A percentile compares a stretch with the other conserved stretches of the same genome.
phyloP scores from a whole-genome alignment of 208 protist species.

The Crithidia fasciculata region DNA sequence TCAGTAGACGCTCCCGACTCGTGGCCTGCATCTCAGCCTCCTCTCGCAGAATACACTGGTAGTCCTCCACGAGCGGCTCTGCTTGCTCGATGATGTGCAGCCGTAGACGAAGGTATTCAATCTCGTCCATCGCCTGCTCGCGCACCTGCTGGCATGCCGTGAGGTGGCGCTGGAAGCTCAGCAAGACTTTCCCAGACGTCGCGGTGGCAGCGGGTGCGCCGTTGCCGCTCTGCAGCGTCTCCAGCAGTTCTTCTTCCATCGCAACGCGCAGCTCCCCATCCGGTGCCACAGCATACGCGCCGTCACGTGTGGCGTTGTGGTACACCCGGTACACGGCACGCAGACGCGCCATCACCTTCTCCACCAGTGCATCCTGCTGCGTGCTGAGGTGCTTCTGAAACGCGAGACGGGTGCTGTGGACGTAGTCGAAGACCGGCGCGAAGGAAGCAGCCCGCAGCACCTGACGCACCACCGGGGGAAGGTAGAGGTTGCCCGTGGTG shows the following conservation, averaged over 20 bases:
- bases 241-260: slow-evolving; percentile 37
- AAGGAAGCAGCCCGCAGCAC: slow-evolving; percentile 56
- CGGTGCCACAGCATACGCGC: slow-evolving; percentile 26
- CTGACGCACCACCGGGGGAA: slow-evolving; percentile 50
- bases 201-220: neutral
- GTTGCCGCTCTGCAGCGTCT: slow-evolving; percentile 18
- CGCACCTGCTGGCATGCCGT: slow-evolving; percentile 36
- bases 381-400: slow-evolving; percentile 48
- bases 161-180: slow-evolving; percentile 39
- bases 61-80: slow-evolving; percentile 44
- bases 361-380: slow-evolving; percentile 33
- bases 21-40: slow-evolving; percentile 52
- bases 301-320: slow-evolving; percentile 26
- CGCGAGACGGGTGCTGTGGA: slow-evolving; percentile 33
- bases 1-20: slow-evolving; percentile 76
- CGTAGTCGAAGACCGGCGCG: slow-evolving; percentile 58
- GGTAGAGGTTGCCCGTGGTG: slow-evolving; percentile 7
- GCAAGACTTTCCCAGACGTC: slow-evolving; percentile 13
- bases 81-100: slow-evolving; percentile 49
- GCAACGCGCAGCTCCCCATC: slow-evolving; percentile 38
- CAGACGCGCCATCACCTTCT: slow-evolving; percentile 35
- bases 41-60: slow-evolving; percentile 47
- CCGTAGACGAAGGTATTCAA: slow-evolving; percentile 37
- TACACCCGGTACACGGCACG: slow-evolving; percentile 36
- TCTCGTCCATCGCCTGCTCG: slow-evolving; percentile 31